Conservation (phyloP, 2,329 filamentous ascomycete species). For the Phoma sp. region DNA sequence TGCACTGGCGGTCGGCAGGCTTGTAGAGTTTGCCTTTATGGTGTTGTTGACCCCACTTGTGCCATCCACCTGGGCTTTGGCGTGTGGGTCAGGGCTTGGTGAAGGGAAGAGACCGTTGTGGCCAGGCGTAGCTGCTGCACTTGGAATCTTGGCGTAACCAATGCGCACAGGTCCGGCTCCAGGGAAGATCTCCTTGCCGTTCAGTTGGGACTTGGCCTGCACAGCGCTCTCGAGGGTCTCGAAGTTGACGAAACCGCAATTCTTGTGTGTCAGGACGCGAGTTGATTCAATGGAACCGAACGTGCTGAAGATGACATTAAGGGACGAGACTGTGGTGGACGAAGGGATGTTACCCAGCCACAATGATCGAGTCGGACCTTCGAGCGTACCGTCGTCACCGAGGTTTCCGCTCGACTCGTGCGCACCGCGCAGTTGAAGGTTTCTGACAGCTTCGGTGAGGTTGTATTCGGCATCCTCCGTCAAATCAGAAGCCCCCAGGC, state of each 20-base stretch:
- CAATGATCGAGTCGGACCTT: slow-evolving; percentile 88
- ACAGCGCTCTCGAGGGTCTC: slow-evolving; percentile 90
- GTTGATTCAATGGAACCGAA: slow-evolving; percentile 91
- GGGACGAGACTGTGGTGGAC: slow-evolving; percentile 92
- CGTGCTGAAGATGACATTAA: slow-evolving; percentile 94
- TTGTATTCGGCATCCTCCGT: slow-evolving; percentile 80
- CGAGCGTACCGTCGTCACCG: slow-evolving; percentile 78
- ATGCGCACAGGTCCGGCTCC: slow-evolving; percentile 93
- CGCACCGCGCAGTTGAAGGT: slow-evolving; percentile 74
- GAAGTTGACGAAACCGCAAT: slow-evolving; percentile 98
- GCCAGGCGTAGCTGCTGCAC: slow-evolving; percentile 84
- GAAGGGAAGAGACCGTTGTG: slow-evolving; percentile 88
- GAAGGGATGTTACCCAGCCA: slow-evolving; percentile 98
- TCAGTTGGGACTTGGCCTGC: slow-evolving; percentile 83
- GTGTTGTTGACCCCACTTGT: slow-evolving; percentile 45
- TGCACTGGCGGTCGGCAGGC: slow-evolving; percentile 55
- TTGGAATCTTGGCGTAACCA: slow-evolving; percentile 96
- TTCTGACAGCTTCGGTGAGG: slow-evolving; percentile 80
- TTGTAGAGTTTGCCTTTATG: slow-evolving; percentile 42
- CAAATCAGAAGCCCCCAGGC: slow-evolving; percentile 73
- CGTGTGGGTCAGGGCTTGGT: slow-evolving; percentile 86
- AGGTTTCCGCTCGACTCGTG: slow-evolving; percentile 63
- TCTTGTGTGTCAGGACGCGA: slow-evolving; percentile 95
- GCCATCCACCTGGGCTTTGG: slow-evolving; percentile 56
- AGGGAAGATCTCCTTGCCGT: slow-evolving; percentile 98